Evolutionary conservation across 371 early-diverging fungal species (phyloP).

Genomic region (Lichtheimia hyalospora): DNA sequence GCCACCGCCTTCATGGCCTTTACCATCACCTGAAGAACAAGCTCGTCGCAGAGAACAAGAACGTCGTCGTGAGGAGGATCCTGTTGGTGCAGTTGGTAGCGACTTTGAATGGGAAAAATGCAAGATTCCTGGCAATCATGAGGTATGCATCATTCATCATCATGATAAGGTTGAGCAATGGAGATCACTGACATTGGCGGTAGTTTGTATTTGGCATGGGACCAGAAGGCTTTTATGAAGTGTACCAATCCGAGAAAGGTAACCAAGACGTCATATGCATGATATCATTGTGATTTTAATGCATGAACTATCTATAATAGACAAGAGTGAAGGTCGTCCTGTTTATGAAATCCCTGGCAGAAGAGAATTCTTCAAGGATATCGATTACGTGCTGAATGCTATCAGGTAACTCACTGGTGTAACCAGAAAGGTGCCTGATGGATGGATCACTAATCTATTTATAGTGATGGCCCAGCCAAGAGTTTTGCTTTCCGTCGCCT

Average conservation of each 20-base stretch:
- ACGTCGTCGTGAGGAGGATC: slow-evolving; percentile 50
- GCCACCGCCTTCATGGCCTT: slow-evolving; percentile 75
- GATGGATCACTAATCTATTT: not conserved
- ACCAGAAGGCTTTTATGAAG: slow-evolving; percentile 37
- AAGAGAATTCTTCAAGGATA: slow-evolving; percentile 87
- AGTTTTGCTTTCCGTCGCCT: slow-evolving; percentile 93
- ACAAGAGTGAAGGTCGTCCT: slow-evolving; percentile 10
- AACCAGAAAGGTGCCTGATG: not conserved
- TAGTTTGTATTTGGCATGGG: slow-evolving; percentile 30
- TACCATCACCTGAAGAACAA: slow-evolving; percentile 47
- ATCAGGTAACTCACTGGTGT: slow-evolving; percentile 62
- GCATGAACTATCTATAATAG: slow-evolving; percentile 15
- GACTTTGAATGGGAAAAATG: slow-evolving; percentile 68
- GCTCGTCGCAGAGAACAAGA: slow-evolving; percentile 41
- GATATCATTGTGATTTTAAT: not conserved
- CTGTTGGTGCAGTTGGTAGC: slow-evolving; percentile 47
- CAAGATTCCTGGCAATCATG: slow-evolving; percentile 61
- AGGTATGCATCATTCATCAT: slow-evolving; percentile 21
- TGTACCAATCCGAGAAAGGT: slow-evolving; percentile 24
- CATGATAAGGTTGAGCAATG: no score
- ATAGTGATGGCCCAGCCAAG: slow-evolving; percentile 91
- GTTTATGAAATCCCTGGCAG: slow-evolving; percentile 68
- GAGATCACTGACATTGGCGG: no score
- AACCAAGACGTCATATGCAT: not conserved
- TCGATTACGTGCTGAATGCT: slow-evolving; percentile 81